Conservation (phyloP, 106 monocot species). For the Dendrobium catenatum region DNA sequence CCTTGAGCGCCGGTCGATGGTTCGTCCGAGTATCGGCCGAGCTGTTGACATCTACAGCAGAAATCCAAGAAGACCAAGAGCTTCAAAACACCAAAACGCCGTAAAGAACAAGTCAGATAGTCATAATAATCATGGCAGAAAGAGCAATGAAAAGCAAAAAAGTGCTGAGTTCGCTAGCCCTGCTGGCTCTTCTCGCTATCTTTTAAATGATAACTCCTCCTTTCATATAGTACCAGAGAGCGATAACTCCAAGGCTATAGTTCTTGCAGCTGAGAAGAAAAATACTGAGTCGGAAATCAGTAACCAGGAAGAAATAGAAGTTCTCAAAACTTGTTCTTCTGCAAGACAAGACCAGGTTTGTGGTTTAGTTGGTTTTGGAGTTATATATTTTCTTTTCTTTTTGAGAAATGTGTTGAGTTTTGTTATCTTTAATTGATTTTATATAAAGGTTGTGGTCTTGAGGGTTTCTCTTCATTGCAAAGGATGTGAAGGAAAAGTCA, state of each 20-base stretch:
- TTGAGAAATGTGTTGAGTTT: not conserved
- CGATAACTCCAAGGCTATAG: conserved; percentile 6
- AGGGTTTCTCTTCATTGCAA: conserved; percentile 20
- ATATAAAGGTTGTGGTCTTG: conserved; percentile 8
- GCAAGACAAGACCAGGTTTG: conserved; percentile 4
- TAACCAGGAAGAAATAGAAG: not conserved
- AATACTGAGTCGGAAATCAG: not conserved
- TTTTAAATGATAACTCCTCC: conserved; percentile 30
- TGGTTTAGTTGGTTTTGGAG: not conserved
- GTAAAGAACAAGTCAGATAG: conserved; percentile 5
- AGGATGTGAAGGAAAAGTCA: conserved; percentile 16
- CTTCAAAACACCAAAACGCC: not conserved
- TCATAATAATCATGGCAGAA: conserved; percentile 9
- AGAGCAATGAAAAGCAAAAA: not conserved
- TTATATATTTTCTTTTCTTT: not conserved
- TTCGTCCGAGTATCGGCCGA: conserved; percentile 18
- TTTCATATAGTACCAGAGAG: conserved; percentile 21
- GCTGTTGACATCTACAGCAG: conserved; percentile 15
- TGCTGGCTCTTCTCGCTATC: conserved; percentile 43
- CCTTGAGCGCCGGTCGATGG: conserved; percentile 36
- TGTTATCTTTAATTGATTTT: not conserved
- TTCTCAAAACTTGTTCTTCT: not conserved
- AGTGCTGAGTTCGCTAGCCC: conserved; percentile 29
- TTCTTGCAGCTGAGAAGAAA: not conserved
- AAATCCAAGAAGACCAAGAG: not conserved